Evolutionary conservation across 805 yeast species (phyloP).

Genomic region (Ogataea nitratoaversa): DNA sequence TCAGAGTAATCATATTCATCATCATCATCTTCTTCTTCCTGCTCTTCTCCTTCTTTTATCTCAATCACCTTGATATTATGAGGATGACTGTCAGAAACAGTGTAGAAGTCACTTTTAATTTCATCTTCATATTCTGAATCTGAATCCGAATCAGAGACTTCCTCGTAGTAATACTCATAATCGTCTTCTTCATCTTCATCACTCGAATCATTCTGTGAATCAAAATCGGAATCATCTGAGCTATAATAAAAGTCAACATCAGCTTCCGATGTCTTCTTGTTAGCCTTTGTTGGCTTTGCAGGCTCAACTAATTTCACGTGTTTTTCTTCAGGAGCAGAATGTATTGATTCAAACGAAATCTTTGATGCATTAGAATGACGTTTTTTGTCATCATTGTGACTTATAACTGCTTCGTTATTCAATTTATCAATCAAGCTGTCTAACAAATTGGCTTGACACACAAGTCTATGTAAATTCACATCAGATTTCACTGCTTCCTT

Average conservation of each 20-base stretch:
- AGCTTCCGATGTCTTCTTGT: slow-evolving; percentile 5
- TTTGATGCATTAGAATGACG: slow-evolving; percentile 16
- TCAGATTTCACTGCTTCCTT: slow-evolving; percentile 56
- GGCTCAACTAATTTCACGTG: slow-evolving; percentile 18
- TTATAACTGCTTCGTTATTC: slow-evolving; percentile 27
- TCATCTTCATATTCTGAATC: slow-evolving; percentile 10
- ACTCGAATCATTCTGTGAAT: slow-evolving; percentile 19
- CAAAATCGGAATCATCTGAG: slow-evolving; percentile 19
- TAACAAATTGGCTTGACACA: slow-evolving; percentile 67
- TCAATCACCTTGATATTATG: too few species aligned
- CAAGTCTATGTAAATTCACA: slow-evolving; percentile 53
- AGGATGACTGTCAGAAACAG: too few species aligned
- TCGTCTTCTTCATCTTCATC: slow-evolving; percentile 20
- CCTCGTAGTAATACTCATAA: slow-evolving; percentile 17
- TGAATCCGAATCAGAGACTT: slow-evolving; percentile 13
- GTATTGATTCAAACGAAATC: slow-evolving; percentile 16
- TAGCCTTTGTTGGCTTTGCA: slow-evolving; percentile 6
- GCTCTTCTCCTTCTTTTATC: neutral
- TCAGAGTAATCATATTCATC: slow-evolving; percentile 5
- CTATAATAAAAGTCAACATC: slow-evolving; percentile 3
- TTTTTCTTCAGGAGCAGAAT: slow-evolving; percentile 6
- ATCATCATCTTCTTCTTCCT: slow-evolving; percentile 9
- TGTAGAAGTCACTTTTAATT: slow-evolving; percentile 1
- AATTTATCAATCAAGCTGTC: slow-evolving; percentile 59
- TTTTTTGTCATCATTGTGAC: slow-evolving; percentile 19